phyloP scores from a whole-genome alignment of 257 asterid species.

The Cynanchum wilfordii region DNA sequence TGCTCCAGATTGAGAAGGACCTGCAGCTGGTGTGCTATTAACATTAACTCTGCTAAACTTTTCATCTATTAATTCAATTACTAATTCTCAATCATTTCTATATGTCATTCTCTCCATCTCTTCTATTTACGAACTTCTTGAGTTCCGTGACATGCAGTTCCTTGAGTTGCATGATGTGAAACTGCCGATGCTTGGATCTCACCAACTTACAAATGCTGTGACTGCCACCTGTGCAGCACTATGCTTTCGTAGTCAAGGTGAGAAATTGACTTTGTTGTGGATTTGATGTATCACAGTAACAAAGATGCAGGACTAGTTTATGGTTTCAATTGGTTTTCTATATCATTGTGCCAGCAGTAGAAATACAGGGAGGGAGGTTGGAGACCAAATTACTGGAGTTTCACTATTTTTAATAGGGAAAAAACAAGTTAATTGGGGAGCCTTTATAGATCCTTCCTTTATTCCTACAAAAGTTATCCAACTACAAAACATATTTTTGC shows the following conservation, averaged over 20 bases:
- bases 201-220: conserved; percentile 89
- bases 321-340: neutral
- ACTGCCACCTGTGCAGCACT: conserved; percentile 89
- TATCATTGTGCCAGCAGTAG: neutral
- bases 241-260: conserved; percentile 83
- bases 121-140: conserved; percentile 10
- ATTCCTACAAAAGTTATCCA: neutral
- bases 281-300: neutral
- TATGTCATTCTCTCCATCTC: conserved; percentile 7
- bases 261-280: conserved; percentile 1
- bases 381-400: neutral
- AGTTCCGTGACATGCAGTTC: conserved; percentile 33
- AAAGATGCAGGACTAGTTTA: neutral
- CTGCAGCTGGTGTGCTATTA: conserved; percentile 44
- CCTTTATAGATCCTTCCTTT: neutral
- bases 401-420: neutral
- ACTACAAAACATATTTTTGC: neutral
- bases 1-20: conserved; percentile 57
- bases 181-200: conserved; percentile 69
- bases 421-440: neutral
- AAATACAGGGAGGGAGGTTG: neutral
- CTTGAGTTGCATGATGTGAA: conserved; percentile 61
- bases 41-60: neutral
- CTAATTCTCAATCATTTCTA: conserved; percentile 1
- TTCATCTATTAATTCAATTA: neutral